phyloP scores from a whole-genome alignment of 2,329 filamentous ascomycete species.

The Acrodontium crateriforme region DNA sequence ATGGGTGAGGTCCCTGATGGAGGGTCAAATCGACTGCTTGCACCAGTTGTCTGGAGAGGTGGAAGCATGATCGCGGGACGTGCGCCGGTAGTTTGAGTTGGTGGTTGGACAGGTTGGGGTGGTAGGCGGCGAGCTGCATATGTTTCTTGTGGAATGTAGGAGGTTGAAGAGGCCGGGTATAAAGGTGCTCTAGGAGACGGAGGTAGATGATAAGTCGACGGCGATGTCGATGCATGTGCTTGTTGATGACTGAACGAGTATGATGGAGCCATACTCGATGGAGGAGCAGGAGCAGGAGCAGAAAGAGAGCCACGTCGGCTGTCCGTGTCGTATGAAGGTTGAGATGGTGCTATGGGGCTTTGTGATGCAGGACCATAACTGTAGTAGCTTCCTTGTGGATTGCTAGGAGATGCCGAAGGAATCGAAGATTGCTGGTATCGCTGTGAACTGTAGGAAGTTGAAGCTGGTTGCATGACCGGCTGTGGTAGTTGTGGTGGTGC shows the following conservation, averaged over 20 bases:
- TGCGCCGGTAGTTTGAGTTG: background rate
- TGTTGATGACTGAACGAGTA: background rate
- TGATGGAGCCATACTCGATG: background rate
- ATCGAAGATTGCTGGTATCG: constrained; percentile 10
- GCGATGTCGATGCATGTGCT: background rate
- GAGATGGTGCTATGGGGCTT: background rate
- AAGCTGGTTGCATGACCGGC: constrained; percentile 23
- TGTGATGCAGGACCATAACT: constrained; percentile 16
- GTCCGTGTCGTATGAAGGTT: background rate
- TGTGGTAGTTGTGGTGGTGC: constrained; percentile 18
- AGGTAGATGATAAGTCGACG: background rate
- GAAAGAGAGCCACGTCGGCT: no score
- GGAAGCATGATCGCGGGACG: no score
- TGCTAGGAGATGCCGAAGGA: constrained; percentile 13
- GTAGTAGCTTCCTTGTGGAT: constrained; percentile 25
- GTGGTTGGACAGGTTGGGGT: background rate
- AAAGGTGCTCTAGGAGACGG: background rate
- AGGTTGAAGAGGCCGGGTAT: background rate
- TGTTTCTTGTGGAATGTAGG: background rate
- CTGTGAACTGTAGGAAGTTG: constrained; percentile 16
- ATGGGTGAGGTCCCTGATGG: constrained; percentile 32
- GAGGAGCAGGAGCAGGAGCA: background rate
- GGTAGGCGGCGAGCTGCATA: background rate
- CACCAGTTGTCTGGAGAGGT: no score
- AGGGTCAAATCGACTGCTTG: constrained; percentile 7